Evolutionary conservation across 495 filamentous ascomycete species (phyloP).

Genomic region (Cudoniella acicularis): DNA sequence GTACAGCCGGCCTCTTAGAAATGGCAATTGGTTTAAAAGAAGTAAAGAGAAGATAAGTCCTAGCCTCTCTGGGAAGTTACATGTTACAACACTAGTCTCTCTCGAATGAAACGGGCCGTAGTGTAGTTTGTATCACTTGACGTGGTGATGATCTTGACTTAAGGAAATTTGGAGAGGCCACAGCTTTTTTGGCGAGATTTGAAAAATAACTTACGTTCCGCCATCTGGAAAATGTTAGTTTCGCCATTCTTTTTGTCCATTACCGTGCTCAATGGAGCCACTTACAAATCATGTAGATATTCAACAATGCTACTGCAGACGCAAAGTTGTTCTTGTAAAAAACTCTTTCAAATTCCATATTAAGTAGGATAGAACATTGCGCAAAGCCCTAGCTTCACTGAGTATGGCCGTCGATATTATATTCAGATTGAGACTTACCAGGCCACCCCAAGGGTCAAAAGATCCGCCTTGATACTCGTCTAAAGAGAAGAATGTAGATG

Average conservation of each 20-base stretch:
- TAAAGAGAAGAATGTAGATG: conserved; percentile 63
- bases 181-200: too few relatives aligned
- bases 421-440: conserved; percentile 8
- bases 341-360: conserved; percentile 69
- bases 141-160: too few relatives aligned
- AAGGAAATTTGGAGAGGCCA: too few relatives aligned
- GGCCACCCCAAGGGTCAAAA: conserved; percentile 73
- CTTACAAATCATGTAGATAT: conserved; percentile 62
- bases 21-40: too few relatives aligned
- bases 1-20: too few relatives aligned
- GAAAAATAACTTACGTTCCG: conserved; percentile 22
- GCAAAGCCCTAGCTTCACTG: conserved; percentile 47
- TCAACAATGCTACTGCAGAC: conserved; percentile 57
- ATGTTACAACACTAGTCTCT: too few relatives aligned
- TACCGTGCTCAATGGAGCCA: background rate
- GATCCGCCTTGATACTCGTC: conserved; percentile 75
- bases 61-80: too few relatives aligned
- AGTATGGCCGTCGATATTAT: background rate
- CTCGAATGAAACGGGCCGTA: too few relatives aligned
- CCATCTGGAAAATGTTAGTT: conserved; percentile 26
- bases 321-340: conserved; percentile 79
- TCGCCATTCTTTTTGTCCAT: background rate
- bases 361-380: conserved; percentile 58
- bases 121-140: too few relatives aligned
- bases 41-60: too few relatives aligned